Conservation (phyloP, 345 rosid species). For the Camelina sativa region DNA sequence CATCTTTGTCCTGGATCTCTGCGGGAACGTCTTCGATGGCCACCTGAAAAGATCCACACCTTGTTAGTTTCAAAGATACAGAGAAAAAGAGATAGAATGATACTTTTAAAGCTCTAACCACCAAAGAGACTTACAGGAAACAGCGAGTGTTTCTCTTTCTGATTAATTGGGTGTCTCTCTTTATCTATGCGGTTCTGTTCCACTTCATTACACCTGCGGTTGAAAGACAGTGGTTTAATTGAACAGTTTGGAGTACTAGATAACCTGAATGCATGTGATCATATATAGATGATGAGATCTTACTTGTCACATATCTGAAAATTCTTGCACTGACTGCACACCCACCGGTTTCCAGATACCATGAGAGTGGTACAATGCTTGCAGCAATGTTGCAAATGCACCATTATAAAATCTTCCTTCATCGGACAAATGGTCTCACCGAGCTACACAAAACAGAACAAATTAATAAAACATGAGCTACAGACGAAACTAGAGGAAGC, state of each 20-base stretch:
- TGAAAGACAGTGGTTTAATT: background rate
- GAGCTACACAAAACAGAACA: constrained; percentile 58
- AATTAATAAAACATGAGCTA: background rate
- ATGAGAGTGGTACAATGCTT: constrained; percentile 75
- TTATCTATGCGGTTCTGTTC: constrained; percentile 76
- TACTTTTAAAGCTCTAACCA: background rate
- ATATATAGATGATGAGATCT: constrained; percentile 19
- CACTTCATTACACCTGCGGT: constrained; percentile 67
- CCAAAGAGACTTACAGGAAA: constrained; percentile 58
- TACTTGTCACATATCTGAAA: constrained; percentile 94
- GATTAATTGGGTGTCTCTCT: constrained; percentile 78
- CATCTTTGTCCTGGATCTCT: constrained; percentile 82
- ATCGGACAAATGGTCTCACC: constrained; percentile 88
- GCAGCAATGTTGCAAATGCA: constrained; percentile 91
- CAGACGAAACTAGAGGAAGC: too few species aligned
- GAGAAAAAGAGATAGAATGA: background rate
- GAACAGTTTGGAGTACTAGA: background rate
- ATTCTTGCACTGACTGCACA: constrained; percentile 84
- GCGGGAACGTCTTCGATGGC: constrained; percentile 64
- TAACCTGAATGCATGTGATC: background rate
- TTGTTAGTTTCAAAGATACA: constrained; percentile 20
- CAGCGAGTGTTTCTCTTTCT: constrained; percentile 69
- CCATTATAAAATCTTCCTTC: constrained; percentile 99
- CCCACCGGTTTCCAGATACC: constrained; percentile 89
- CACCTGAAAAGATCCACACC: constrained; percentile 49